Conservation (phyloP, 208 protist genomes). For the Leishmania guyanensis region DNA sequence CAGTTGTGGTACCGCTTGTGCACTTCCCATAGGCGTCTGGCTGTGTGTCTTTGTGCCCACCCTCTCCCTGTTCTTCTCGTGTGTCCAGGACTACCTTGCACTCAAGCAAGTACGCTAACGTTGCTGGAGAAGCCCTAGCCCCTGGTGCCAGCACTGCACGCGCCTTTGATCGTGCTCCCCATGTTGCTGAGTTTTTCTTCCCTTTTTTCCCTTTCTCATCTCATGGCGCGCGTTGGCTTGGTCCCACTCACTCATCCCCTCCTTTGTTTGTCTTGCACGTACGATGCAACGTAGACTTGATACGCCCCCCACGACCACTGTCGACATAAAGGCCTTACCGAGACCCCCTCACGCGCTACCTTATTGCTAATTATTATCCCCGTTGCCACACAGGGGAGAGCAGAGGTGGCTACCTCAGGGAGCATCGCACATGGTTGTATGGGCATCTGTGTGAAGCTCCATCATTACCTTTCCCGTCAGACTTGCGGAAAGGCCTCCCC, state of each 20-base stretch:
- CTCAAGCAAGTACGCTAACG: not conserved
- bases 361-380: not conserved
- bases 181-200: not conserved
- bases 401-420: not conserved
- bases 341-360: not conserved
- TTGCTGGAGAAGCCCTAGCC: not conserved
- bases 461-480: not conserved
- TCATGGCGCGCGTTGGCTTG: not conserved
- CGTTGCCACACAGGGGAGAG: not conserved
- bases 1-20: not conserved
- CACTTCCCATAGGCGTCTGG: too few species aligned
- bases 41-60: not conserved
- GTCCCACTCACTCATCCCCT: too few species aligned
- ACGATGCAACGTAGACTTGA: not conserved
- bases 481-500: not conserved
- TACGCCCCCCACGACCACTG: not conserved
- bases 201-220: not conserved
- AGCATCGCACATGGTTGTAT: not conserved
- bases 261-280: not conserved
- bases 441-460: not conserved
- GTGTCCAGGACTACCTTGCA: not conserved
- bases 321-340: not conserved
- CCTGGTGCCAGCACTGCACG: not conserved
- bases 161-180: not conserved
- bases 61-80: not conserved